Conservation (phyloP, 2,329 filamentous ascomycete genomes). For the Aspergillus luchuensis region DNA sequence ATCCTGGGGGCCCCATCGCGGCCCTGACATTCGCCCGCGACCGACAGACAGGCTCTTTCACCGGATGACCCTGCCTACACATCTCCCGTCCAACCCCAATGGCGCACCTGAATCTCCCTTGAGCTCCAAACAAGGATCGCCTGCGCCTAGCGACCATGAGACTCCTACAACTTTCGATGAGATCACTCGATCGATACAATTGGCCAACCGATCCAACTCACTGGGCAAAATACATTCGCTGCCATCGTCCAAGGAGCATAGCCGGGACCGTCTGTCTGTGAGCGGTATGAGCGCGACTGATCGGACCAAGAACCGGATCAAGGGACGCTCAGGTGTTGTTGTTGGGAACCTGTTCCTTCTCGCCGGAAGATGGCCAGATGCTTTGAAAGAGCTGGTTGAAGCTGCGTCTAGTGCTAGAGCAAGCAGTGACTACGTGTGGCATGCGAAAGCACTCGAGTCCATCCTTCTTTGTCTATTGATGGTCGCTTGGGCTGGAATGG, state of each 20-base stretch:
- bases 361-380: constrained; percentile 87
- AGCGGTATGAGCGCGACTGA: constrained; percentile 77
- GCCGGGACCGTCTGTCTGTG: constrained; percentile 63
- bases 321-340: constrained; percentile 75
- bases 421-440: constrained; percentile 92
- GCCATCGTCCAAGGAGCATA: constrained; percentile 52
- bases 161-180: constrained; percentile 59
- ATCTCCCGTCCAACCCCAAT: constrained; percentile 51
- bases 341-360: constrained; percentile 85
- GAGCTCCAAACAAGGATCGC: constrained; percentile 39
- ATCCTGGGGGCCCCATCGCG: constrained; percentile 53
- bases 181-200: constrained; percentile 49
- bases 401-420: constrained; percentile 75
- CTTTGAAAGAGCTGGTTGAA: constrained; percentile 78
- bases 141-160: constrained; percentile 40
- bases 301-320: constrained; percentile 76
- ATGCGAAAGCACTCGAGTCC: constrained; percentile 90
- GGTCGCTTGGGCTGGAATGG: constrained; percentile 78
- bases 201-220: constrained; percentile 42
- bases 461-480: constrained; percentile 81
- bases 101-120: constrained; percentile 40
- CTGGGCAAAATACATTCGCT: constrained; percentile 39
- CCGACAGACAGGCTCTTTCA: constrained; percentile 61
- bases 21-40: constrained; percentile 46
- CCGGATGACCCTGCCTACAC: constrained; percentile 80